phyloP scores from a whole-genome alignment of 345 rosid genomes.

The Dovyalis caffra region DNA sequence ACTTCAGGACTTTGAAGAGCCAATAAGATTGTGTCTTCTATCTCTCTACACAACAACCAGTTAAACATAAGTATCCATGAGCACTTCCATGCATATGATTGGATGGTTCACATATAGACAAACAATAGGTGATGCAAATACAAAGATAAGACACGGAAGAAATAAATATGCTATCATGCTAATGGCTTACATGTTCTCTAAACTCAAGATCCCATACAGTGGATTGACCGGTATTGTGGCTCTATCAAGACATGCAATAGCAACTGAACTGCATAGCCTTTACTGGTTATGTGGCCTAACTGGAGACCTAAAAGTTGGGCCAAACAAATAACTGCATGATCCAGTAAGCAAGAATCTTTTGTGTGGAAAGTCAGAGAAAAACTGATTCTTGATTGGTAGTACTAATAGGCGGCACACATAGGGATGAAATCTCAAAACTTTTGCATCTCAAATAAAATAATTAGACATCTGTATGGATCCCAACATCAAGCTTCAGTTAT shows the following conservation, averaged over 20 bases:
- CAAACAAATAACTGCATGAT: neutral
- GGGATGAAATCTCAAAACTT: neutral
- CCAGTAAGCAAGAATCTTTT: neutral
- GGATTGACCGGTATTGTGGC: neutral
- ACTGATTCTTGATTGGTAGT: neutral
- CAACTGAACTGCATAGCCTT: neutral
- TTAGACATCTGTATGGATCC: neutral
- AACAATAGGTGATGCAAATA: neutral
- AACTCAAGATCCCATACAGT: neutral
- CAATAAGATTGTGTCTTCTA: slow-evolving; percentile 86
- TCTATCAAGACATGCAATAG: neutral
- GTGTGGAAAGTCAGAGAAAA: neutral
- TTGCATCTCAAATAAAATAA: neutral
- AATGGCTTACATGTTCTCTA: neutral
- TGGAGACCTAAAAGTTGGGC: neutral
- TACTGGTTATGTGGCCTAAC: neutral
- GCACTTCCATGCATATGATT: slow-evolving; percentile 1
- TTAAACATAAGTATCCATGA: neutral
- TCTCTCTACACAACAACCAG: slow-evolving; percentile 53
- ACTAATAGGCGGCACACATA: neutral
- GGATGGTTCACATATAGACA: neutral
- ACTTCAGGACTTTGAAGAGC: slow-evolving; percentile 83
- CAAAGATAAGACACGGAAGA: neutral
- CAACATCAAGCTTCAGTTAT: neutral
- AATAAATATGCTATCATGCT: neutral